Base-by-base conservation (phyloP, 306 rosid species). In the Begonia loranthoides region DNA sequence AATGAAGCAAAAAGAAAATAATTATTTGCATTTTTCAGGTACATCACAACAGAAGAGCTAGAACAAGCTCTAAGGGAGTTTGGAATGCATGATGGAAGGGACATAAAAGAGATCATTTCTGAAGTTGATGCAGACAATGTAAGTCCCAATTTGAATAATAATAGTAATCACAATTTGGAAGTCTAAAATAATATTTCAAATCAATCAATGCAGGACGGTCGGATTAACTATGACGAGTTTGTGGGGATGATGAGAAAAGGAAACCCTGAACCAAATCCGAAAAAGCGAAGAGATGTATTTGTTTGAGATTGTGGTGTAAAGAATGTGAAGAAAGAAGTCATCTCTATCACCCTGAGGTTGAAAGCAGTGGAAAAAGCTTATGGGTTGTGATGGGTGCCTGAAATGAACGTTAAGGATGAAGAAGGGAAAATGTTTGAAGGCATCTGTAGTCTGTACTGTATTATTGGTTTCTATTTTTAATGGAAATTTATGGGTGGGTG, bases 191-290 rank as follows among this genome's bases (percentile, higher is more conserved):
- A 28, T 28, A 28, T 28, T 28, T 28, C 6, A 28, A 28, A 28
- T 28, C 9, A 8, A 4, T 28, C n/a, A 12, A 11, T 33, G 60
- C 70, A 90, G 99, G 99, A 90, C 68, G 99, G 99, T 9, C 73
- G 77, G 38, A 90, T 90, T 56, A 90, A 90, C 76, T 90, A 90
- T 12, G 94, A 90, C 12, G 99, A 90, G 56, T 89, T 89, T 64
- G 81, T 64, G 41, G 95, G 94, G n/a, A 89, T 89, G 97, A 89
- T 89, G 97, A 75, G 76, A 54, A 90, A 86, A 78, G 99, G 99
- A 67, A 66, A 69, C 65, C 73, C 77, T 34, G 99, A 90, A 43
- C 68, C 62, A 16, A 49, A 60, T 45, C 85, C 83, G 4, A 85
- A 66, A 75, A 89, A 89, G 76, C 68, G 97, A 56, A 90, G 95